Evolutionary conservation across 805 yeast genomes (phyloP), one percentile per base, ranked within the genome.

Genomic region (Teunomyces gatunensis): DNA sequence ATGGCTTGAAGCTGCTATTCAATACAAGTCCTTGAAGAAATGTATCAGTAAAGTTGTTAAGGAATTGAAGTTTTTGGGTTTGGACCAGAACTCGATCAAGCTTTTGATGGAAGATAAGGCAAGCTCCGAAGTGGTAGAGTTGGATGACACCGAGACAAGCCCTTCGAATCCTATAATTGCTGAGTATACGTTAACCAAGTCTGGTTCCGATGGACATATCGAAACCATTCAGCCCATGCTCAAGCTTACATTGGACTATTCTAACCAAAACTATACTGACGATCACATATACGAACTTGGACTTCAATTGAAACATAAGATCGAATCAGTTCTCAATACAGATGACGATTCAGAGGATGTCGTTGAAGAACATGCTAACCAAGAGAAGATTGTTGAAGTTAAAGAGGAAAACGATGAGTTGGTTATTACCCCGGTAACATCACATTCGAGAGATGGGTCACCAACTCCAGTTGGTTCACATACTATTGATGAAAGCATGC

Each of bases 1-100:
- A 18, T 86, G 94, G 94, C 67, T 78, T 0, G 76, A 72, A 25
- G 77, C 80, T 5, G 87, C 90, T 11, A 85, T 86, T 40, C 87
- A 85, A 54, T 86, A 86, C 61, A 86, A 86, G 60, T 76, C 81
- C 3, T 62, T 86, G 48, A 86, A 86, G 59, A 87, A 86, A 59
- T 74, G 81, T 48, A 84, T 86, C 49, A 78, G 78, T 49, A 73
- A 71, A 49, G 87, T 86, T 12, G 90, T 85, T 12, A 66, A 71
- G 28, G 92, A 86, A 64, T 73, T 87, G 37, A 73, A 75, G 39
- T 61, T 63, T n/a, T 60, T 82, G 29, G 91, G 91, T 0, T 63
- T 85, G 20, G 74, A 77, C 35, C 74, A 72, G 48, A 75, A 80
- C 23, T 73, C 65, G 36, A 54, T 60, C 52, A 71, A 71, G 49